Evolutionary conservation across 2,329 filamentous ascomycete genomes (phyloP).

Genomic region (Fusarium palustre): DNA sequence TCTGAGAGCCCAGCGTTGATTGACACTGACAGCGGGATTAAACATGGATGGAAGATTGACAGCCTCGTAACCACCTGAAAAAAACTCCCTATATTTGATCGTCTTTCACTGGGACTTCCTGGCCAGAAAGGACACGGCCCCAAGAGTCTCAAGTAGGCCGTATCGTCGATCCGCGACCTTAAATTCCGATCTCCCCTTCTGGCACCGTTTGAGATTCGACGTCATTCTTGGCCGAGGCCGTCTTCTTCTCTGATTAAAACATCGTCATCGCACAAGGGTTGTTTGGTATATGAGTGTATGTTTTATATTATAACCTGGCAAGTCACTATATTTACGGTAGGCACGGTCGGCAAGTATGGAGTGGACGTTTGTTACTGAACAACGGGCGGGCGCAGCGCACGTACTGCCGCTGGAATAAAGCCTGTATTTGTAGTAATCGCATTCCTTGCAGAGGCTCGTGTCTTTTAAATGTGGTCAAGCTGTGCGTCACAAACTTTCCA

Average conservation of each 20-base stretch:
- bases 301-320: slow-evolving; percentile 25
- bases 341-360: not conserved
- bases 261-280: slow-evolving; percentile 35
- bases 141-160: slow-evolving; percentile 2
- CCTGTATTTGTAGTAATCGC: slow-evolving; percentile 18
- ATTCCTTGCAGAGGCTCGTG: slow-evolving; percentile 1
- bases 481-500: slow-evolving; percentile 7
- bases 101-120: slow-evolving; percentile 13
- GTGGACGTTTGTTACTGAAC: not conserved
- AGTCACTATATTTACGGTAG: slow-evolving; percentile 5
- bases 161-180: slow-evolving; percentile 47
- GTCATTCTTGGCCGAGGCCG: slow-evolving; percentile 41
- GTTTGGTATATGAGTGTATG: not conserved
- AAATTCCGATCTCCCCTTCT: slow-evolving; percentile 42
- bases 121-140: slow-evolving; percentile 13
- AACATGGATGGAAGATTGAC: not conserved
- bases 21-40: slow-evolving; percentile 13
- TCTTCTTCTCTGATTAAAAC: slow-evolving; percentile 33
- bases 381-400: slow-evolving; percentile 6
- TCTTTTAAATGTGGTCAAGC: not conserved
- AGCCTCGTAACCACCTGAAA: not conserved
- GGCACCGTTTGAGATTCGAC: slow-evolving; percentile 39
- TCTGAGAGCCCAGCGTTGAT: not conserved
- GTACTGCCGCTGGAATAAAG: slow-evolving; percentile 34
- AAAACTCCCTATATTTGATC: slow-evolving; percentile 14